phyloP scores from a whole-genome alignment of 371 early-diverging fungal genomes.

The Nosema bombycis region DNA sequence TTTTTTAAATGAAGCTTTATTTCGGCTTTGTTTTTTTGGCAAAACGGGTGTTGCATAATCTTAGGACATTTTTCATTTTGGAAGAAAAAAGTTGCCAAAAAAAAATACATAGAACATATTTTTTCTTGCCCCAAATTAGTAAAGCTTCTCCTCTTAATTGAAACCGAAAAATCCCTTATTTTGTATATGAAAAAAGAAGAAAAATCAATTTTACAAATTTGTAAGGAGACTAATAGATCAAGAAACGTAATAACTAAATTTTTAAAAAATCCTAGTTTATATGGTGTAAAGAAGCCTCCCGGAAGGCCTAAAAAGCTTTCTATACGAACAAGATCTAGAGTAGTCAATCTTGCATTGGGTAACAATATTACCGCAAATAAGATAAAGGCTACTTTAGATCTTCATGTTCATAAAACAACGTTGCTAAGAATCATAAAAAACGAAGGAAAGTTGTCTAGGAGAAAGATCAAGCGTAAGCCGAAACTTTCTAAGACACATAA shows the following conservation, averaged over 20 bases:
- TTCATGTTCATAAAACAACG: background rate
- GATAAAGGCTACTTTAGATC: background rate
- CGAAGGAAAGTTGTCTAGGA: background rate
- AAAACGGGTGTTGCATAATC: background rate
- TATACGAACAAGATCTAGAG: background rate
- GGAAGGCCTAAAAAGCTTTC: background rate
- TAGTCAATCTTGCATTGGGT: background rate
- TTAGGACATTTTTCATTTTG: background rate
- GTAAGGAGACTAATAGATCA: background rate
- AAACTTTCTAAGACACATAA: background rate
- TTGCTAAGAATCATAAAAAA: background rate
- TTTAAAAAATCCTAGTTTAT: background rate
- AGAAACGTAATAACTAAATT: background rate
- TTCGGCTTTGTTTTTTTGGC: no score
- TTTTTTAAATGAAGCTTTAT: no score
- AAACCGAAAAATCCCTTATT: background rate
- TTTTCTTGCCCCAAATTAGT: background rate
- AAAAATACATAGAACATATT: background rate
- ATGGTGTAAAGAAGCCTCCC: background rate
- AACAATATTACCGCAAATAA: background rate
- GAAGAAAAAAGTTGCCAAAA: background rate
- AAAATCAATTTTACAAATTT: background rate
- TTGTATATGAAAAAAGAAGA: background rate
- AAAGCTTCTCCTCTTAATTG: background rate
- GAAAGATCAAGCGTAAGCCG: background rate